These are phyloP conservation scores for Candida krabiensis DNA, from an alignment of 805 yeast species.

Conservation along the genomic window DNA sequence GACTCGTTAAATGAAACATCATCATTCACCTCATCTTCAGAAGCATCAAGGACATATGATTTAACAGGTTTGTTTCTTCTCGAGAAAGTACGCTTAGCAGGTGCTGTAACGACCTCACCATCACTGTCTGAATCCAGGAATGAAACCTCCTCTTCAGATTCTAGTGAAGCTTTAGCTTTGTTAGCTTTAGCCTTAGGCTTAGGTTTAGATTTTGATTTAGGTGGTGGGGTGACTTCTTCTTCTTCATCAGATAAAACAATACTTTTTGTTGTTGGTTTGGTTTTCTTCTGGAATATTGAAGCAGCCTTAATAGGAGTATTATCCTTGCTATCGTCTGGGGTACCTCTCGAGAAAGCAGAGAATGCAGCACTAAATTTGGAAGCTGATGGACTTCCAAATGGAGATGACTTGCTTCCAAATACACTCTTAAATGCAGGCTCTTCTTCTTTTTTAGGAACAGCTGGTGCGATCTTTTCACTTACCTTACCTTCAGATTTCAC, in stretches of 20 bases:
- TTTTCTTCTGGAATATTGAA: slow-evolving; percentile 15
- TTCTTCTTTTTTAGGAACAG: slow-evolving; percentile 8
- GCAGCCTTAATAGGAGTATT: slow-evolving; percentile 17
- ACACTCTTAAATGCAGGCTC: slow-evolving; percentile 32
- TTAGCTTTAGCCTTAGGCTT: background rate
- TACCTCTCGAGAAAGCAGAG: slow-evolving; percentile 12
- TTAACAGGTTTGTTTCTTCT: slow-evolving; percentile 19
- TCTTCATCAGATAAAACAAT: slow-evolving; percentile 10
- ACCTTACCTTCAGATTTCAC: slow-evolving; percentile 1
- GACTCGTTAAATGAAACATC: slow-evolving; percentile 12
- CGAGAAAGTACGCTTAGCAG: slow-evolving; percentile 12
- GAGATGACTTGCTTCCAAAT: slow-evolving; percentile 29
- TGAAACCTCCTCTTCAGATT: slow-evolving; percentile 11
- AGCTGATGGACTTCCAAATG: slow-evolving; percentile 11
- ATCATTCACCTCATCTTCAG: slow-evolving; percentile 16
- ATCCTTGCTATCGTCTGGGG: slow-evolving; percentile 3
- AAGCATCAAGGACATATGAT: slow-evolving; percentile 15
- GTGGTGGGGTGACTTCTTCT: slow-evolving; percentile 1
- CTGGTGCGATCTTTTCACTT: background rate
- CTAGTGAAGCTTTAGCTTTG: slow-evolving; percentile 1
- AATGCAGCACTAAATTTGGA: slow-evolving; percentile 25
- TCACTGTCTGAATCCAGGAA: slow-evolving; percentile 14
- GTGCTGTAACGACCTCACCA: slow-evolving; percentile 12
- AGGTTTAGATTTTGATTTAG: background rate
- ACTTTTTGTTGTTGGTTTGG: slow-evolving; percentile 7